Conservation (phyloP, 1,284 basidiomycete genomes). For the Heterobasidion parviporum region DNA sequence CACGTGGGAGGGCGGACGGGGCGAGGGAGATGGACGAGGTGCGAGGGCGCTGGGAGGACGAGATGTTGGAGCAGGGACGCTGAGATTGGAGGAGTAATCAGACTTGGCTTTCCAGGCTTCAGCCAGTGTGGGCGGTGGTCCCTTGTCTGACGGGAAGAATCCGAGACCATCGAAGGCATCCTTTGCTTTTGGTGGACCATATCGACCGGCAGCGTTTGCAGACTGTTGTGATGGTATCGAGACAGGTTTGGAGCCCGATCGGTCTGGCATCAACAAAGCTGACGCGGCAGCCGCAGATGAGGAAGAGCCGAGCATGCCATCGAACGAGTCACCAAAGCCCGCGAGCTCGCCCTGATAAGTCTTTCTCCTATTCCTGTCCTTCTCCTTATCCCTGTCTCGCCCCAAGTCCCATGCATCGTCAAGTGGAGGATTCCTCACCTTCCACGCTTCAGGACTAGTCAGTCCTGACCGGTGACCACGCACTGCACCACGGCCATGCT, state of each 20-base stretch:
- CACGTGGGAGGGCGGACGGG: conserved; percentile 16
- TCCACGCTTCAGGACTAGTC: conserved; percentile 23
- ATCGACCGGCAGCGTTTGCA: not conserved
- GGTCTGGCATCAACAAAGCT: conserved; percentile 5
- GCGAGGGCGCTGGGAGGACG: conserved; percentile 32
- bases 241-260: conserved; percentile 1
- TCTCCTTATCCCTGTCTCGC: conserved; percentile 13
- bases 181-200: conserved; percentile 25
- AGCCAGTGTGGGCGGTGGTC: conserved; percentile 57
- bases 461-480: conserved; percentile 28
- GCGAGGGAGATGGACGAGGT: conserved; percentile 30
- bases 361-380: conserved; percentile 13
- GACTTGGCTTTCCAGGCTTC: conserved; percentile 66
- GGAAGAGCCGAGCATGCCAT: conserved; percentile 14
- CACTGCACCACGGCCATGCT: conserved; percentile 15
- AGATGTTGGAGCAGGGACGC: conserved; percentile 13
- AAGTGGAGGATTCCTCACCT: conserved; percentile 14
- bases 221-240: conserved; percentile 5
- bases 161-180: conserved; percentile 77
- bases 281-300: conserved; percentile 12
- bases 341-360: conserved; percentile 28
- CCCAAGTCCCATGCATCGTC: conserved; percentile 43
- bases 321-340: conserved; percentile 52
- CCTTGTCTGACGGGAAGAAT: conserved; percentile 32
- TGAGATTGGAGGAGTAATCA: conserved; percentile 35